Percentiles rank a stretch among this genome's conserved stretches.
These are phyloP conservation scores for Alternaria novae-zelandiae DNA, from an alignment of 2,329 filamentous ascomycete species.

Conservation along the genomic window DNA sequence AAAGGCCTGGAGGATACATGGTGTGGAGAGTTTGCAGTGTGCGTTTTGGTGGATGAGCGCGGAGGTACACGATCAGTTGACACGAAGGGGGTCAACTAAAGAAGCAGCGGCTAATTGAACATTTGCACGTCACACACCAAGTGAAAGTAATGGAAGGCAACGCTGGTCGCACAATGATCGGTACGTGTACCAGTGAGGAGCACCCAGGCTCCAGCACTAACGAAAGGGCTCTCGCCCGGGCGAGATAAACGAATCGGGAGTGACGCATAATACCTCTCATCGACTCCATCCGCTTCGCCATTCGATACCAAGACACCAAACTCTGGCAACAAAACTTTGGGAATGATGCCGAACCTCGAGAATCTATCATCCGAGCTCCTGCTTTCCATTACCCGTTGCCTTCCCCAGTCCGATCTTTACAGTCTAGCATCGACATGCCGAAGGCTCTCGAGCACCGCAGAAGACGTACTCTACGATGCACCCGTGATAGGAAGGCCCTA, in stretches of 20 bases:
- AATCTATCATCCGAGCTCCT: neutral
- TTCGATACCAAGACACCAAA: neutral
- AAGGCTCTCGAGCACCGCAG: neutral
- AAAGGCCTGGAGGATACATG: neutral
- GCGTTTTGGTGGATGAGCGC: neutral
- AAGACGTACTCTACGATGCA: neutral
- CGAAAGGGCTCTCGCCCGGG: neutral
- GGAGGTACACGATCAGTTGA: neutral
- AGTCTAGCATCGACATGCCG: neutral
- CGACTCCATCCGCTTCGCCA: neutral
- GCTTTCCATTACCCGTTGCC: neutral
- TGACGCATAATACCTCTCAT: neutral
- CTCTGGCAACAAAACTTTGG: neutral
- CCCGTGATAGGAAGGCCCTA: neutral
- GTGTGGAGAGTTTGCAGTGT: neutral
- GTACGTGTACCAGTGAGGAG: neutral
- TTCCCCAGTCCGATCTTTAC: neutral
- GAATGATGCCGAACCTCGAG: neutral
- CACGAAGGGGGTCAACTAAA: neutral
- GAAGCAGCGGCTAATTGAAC: neutral
- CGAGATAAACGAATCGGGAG: neutral
- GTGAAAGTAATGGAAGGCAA: neutral
- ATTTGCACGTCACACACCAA: neutral
- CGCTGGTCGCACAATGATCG: neutral
- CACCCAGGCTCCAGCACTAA: neutral